Evolutionary conservation across 495 filamentous ascomycete genomes (phyloP).

Genomic region (Tuber brumale): DNA sequence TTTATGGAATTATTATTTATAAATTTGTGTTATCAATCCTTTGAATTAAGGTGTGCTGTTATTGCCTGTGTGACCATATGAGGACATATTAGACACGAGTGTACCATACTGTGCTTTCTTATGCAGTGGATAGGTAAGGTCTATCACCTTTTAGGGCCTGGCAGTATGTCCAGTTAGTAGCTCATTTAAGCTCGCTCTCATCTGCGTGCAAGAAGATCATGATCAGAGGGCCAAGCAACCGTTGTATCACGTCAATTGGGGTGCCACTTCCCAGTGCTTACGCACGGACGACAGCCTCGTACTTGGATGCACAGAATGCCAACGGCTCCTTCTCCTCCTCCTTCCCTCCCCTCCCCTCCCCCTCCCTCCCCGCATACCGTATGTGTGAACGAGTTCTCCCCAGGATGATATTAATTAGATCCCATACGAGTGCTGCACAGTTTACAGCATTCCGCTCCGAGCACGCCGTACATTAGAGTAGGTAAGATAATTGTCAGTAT

Average conservation of each 20-base stretch:
- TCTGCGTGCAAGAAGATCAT: neutral
- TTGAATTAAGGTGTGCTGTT: too few relatives aligned
- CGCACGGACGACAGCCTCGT: neutral
- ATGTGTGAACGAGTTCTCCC: neutral
- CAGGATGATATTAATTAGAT: neutral
- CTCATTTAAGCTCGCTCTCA: neutral
- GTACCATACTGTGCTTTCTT: neutral
- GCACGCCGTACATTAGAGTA: neutral
- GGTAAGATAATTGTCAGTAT: neutral
- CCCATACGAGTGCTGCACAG: conserved; percentile 1
- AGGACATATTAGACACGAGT: too few relatives aligned
- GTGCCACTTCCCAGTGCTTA: neutral
- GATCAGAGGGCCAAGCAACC: neutral
- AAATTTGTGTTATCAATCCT: too few relatives aligned
- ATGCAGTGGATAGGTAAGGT: neutral
- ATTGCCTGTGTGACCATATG: too few relatives aligned
- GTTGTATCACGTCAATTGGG: conserved; percentile 1
- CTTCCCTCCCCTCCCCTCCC: neutral
- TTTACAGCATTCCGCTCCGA: neutral
- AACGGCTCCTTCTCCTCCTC: neutral
- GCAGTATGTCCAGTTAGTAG: neutral
- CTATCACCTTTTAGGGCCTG: neutral
- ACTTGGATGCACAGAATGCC: conserved; percentile 1
- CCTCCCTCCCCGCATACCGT: neutral
- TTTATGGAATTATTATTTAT: too few relatives aligned